Conservation (phyloP, 2,329 filamentous ascomycete genomes). For the Madurella fahalii region DNA sequence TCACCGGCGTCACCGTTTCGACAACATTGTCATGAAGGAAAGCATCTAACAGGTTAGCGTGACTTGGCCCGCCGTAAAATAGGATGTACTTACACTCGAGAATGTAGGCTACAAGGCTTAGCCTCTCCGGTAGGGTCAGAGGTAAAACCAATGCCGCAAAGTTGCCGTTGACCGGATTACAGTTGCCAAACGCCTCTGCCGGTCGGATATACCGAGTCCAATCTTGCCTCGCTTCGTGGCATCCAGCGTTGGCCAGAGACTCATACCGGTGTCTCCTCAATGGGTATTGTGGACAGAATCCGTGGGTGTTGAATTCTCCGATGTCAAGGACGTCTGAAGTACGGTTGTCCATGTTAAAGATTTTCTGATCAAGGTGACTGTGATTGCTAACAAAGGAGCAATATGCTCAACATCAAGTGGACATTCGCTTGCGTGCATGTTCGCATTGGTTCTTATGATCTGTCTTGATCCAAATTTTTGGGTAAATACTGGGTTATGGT, state of each 20-base stretch:
- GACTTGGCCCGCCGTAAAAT: neutral
- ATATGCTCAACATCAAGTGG: neutral
- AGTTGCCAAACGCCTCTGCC: constrained; percentile 5
- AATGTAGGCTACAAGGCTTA: constrained; percentile 7
- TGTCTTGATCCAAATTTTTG: too few relatives aligned
- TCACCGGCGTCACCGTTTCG: neutral
- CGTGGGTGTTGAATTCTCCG: constrained; percentile 4
- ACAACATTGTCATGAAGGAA: constrained; percentile 6
- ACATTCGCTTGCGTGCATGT: too few relatives aligned
- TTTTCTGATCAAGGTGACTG: neutral
- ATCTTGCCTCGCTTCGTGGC: constrained; percentile 5
- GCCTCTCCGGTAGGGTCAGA: constrained; percentile 9
- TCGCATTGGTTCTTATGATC: too few relatives aligned
- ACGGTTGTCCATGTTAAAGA: neutral
- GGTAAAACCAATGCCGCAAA: constrained; percentile 8
- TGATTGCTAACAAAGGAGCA: neutral
- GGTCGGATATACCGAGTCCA: constrained; percentile 12
- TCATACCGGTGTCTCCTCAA: constrained; percentile 7
- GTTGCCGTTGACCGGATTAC: constrained; percentile 12
- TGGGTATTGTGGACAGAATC: constrained; percentile 8
- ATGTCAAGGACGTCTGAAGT: constrained; percentile 4
- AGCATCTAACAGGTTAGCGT: neutral
- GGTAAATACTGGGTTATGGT: too few relatives aligned
- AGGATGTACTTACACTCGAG: constrained; percentile 1
- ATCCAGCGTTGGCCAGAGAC: constrained; percentile 8